Evolutionary conservation across 225 moss, liverwort and hornwort genomes (phyloP).

Genomic region (Lunularia cruciata): DNA sequence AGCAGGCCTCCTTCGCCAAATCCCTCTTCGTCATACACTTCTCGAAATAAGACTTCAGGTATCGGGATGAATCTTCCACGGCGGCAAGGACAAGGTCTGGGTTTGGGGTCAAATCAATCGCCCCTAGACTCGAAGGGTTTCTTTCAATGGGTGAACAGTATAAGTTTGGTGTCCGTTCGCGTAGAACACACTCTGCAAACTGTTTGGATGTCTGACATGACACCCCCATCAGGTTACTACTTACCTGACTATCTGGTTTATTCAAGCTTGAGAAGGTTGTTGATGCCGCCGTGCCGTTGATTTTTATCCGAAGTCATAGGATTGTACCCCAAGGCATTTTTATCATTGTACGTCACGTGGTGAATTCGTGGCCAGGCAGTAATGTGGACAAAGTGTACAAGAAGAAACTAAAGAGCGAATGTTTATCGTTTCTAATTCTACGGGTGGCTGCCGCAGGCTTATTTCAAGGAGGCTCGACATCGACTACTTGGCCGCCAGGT

Average conservation of each 20-base stretch:
- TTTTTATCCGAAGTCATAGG: too few relatives aligned
- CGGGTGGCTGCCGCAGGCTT: constrained; percentile 40
- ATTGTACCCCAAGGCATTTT: too few relatives aligned
- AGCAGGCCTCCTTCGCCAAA: constrained; percentile 89
- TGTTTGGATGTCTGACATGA: constrained; percentile 66
- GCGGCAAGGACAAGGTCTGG: constrained; percentile 53
- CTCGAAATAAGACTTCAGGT: constrained; percentile 61
- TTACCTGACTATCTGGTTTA: too few relatives aligned
- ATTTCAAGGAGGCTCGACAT: constrained; percentile 62
- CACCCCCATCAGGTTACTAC: constrained; percentile 39
- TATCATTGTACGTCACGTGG: too few relatives aligned
- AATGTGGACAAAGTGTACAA: too few relatives aligned
- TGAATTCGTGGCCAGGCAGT: too few relatives aligned
- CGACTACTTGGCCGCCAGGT: constrained; percentile 55
- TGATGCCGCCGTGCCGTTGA: too few relatives aligned
- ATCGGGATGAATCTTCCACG: constrained; percentile 53
- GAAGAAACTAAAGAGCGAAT: too few relatives aligned
- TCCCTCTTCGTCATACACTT: constrained; percentile 66
- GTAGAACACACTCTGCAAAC: constrained; percentile 86
- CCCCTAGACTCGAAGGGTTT: constrained; percentile 56
- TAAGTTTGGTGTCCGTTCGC: constrained; percentile 79
- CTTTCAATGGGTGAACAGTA: constrained; percentile 88
- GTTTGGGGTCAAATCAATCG: constrained; percentile 30
- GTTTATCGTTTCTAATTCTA: neutral
- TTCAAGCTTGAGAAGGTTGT: too few relatives aligned